Conservation (phyloP, 73 alveolate species). For the Durusdinium trenchii region DNA sequence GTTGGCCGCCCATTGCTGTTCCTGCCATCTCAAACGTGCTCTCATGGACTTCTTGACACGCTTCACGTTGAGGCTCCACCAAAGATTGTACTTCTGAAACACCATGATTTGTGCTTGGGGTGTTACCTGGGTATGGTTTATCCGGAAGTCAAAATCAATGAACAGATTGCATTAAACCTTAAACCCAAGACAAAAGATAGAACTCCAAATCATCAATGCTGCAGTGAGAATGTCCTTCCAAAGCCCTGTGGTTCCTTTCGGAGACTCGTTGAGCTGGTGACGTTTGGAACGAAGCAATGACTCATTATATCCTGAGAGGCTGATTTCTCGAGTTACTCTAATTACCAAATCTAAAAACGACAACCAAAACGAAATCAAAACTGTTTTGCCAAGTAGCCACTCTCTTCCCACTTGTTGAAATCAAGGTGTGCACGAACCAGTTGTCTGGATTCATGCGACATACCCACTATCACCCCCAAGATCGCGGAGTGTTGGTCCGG, state of each 20-base stretch:
- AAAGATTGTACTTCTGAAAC: not conserved
- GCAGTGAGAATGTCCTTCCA: not conserved
- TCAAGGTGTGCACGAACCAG: conserved; percentile 6
- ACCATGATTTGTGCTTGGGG: not conserved
- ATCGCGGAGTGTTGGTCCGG: not conserved
- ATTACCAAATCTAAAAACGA: not conserved
- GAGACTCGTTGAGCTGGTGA: not conserved
- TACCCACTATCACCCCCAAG: not conserved
- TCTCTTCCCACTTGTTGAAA: conserved; percentile 54
- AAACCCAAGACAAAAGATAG: not conserved
- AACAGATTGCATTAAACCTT: not conserved
- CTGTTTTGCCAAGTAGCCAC: not conserved
- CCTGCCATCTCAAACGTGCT: not conserved
- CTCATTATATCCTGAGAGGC: not conserved
- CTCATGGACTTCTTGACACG: not conserved
- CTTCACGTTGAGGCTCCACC: not conserved
- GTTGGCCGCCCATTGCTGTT: not conserved
- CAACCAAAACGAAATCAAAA: not conserved
- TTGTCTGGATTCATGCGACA: not conserved
- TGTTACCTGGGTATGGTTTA: not conserved
- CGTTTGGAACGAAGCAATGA: not conserved
- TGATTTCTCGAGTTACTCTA: not conserved
- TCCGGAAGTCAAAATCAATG: not conserved
- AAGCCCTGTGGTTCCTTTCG: not conserved
- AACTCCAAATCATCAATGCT: not conserved